phyloP scores from a whole-genome alignment of 2,329 filamentous ascomycete species.

The Fusarium subtropicale region DNA sequence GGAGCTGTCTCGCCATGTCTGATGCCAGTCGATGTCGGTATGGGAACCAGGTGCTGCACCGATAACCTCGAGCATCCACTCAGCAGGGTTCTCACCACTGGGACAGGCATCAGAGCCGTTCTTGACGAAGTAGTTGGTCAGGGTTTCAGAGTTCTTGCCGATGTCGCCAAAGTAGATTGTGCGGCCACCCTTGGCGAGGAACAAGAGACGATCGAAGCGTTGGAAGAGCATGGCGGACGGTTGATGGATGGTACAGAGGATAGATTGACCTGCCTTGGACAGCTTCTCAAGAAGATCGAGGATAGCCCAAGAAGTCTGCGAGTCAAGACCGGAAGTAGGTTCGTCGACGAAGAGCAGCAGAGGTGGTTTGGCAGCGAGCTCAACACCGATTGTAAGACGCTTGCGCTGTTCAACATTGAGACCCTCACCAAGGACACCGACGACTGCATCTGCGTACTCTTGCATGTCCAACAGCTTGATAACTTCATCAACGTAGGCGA shows the following conservation, averaged over 20 bases:
- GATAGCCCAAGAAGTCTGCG: constrained; percentile 76
- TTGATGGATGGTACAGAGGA: constrained; percentile 66
- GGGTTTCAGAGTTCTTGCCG: constrained; percentile 41
- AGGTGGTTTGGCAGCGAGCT: constrained; percentile 57
- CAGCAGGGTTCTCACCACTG: constrained; percentile 42
- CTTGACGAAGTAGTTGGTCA: constrained; percentile 40
- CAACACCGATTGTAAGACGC: constrained; percentile 63
- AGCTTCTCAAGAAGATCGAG: constrained; percentile 76
- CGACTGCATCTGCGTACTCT: constrained; percentile 66
- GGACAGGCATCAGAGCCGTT: constrained; percentile 39
- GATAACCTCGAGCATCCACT: constrained; percentile 47
- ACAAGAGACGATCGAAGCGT: constrained; percentile 68
- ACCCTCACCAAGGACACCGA: constrained; percentile 58
- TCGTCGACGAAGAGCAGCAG: constrained; percentile 67
- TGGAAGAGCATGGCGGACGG: constrained; percentile 55
- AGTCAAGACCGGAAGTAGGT: constrained; percentile 67
- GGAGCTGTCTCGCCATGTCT: constrained; percentile 53
- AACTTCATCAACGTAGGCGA: constrained; percentile 64
- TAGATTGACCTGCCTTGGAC: constrained; percentile 61
- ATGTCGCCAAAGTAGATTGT: constrained; percentile 47
- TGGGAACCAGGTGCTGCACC: constrained; percentile 43
- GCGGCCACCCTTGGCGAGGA: constrained; percentile 50
- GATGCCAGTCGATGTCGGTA: constrained; percentile 43
- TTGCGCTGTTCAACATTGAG: constrained; percentile 65
- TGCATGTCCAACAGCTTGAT: constrained; percentile 67